Percentiles rank a stretch among this genome's conserved stretches.
Evolutionary conservation across 371 early-diverging fungal genomes (phyloP).

Genomic region (Mycotypha africana): DNA sequence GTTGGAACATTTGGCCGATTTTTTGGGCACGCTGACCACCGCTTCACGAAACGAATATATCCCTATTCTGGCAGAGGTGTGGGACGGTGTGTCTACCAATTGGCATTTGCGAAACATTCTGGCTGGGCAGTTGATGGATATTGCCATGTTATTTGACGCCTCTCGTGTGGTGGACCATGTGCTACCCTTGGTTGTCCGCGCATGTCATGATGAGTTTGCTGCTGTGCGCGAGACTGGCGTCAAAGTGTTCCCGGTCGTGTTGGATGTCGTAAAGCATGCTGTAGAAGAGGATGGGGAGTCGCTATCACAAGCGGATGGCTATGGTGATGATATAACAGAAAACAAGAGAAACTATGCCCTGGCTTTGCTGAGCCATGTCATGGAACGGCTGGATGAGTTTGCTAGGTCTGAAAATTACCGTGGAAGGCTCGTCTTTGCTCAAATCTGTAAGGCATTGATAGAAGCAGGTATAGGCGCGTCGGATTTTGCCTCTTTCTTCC

Average conservation of each 20-base stretch:
- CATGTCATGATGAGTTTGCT: conserved; percentile 53
- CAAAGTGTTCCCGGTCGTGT: conserved; percentile 41
- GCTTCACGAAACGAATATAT: conserved; percentile 49
- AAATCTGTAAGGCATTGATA: conserved; percentile 30
- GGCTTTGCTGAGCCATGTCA: conserved; percentile 39
- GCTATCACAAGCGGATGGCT: conserved; percentile 26
- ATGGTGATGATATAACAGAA: conserved; percentile 25
- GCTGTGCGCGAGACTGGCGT: conserved; percentile 54
- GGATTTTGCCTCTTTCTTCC: conserved; percentile 29
- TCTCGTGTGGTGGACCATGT: conserved; percentile 45
- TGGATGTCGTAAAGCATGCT: conserved; percentile 41
- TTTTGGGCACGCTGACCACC: conserved; percentile 47
- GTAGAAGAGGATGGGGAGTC: conserved; percentile 44
- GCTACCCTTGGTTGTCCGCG: conserved; percentile 48
- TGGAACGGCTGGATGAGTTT: conserved; percentile 45
- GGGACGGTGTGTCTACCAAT: conserved; percentile 54
- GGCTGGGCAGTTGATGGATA: conserved; percentile 44
- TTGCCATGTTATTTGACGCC: conserved; percentile 48
- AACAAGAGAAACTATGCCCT: conserved; percentile 33
- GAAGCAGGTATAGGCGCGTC: conserved; percentile 23
- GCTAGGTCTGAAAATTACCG: conserved; percentile 38
- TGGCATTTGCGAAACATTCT: conserved; percentile 55
- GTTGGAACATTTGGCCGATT: conserved; percentile 53
- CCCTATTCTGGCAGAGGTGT: conserved; percentile 46
- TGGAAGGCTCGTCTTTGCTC: conserved; percentile 37